Evolutionary conservation across 2,329 filamentous ascomycete species (phyloP).

Genomic region (Paramyrothecium sp.): DNA sequence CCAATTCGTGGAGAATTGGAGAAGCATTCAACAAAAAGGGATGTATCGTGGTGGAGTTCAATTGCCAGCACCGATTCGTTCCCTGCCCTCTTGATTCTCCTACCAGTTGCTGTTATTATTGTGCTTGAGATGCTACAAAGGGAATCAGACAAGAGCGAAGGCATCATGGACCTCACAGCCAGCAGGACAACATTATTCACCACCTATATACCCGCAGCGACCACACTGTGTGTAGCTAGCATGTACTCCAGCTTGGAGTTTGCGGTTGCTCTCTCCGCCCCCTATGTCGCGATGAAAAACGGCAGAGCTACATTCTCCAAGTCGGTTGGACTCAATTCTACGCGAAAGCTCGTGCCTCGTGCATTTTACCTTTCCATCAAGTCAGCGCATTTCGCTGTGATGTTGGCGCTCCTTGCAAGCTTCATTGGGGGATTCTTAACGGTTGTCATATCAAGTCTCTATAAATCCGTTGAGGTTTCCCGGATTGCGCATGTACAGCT

Average conservation of each 20-base stretch:
- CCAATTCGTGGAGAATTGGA: not conserved
- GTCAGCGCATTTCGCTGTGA: conserved; percentile 17
- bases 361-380: conserved; percentile 15
- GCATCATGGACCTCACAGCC: conserved; percentile 16
- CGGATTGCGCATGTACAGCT: conserved; percentile 17
- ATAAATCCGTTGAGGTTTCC: conserved; percentile 20
- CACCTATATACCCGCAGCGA: conserved; percentile 23
- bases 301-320: conserved; percentile 12
- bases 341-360: conserved; percentile 17
- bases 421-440: conserved; percentile 16
- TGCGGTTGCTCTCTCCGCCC: conserved; percentile 18
- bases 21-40: not conserved
- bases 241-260: conserved; percentile 18
- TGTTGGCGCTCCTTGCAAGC: conserved; percentile 16
- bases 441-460: conserved; percentile 21
- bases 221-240: conserved; percentile 13
- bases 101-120: conserved; percentile 18
- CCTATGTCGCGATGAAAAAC: conserved; percentile 17
- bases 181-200: conserved; percentile 18
- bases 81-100: conserved; percentile 16
- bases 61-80: conserved; percentile 18
- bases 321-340: conserved; percentile 15
- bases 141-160: conserved; percentile 19
- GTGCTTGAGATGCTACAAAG: conserved; percentile 18
- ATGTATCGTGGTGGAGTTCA: conserved; percentile 18